phyloP scores from a whole-genome alignment of 768 basidiomycete species.

The Leccinum subgranulosum region DNA sequence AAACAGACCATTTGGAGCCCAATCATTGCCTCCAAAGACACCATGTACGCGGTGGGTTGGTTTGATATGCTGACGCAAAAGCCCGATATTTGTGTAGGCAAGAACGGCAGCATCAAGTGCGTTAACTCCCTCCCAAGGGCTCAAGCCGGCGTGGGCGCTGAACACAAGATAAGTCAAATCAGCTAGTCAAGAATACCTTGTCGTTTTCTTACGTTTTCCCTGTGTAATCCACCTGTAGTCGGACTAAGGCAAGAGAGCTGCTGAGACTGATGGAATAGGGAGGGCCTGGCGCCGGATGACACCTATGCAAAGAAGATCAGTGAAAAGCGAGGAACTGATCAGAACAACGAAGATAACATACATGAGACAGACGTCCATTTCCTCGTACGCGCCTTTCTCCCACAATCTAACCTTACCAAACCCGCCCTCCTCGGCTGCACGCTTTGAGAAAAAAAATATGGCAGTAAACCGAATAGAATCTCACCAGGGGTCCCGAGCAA shows the following conservation, averaged over 20 bases:
- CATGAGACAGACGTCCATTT: slow-evolving; percentile 79
- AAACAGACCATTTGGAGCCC: slow-evolving; percentile 66
- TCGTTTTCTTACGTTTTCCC: slow-evolving; percentile 61
- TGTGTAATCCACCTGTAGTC: slow-evolving; percentile 58
- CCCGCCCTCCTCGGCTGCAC: slow-evolving; percentile 72
- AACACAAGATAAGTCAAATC: not conserved
- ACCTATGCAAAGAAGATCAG: slow-evolving; percentile 42
- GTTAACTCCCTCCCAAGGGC: slow-evolving; percentile 84
- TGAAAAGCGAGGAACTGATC: not conserved
- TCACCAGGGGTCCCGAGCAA: slow-evolving; percentile 78
- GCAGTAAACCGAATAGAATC: not conserved
- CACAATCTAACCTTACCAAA: slow-evolving; percentile 67
- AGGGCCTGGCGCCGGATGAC: slow-evolving; percentile 79
- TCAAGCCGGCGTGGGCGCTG: slow-evolving; percentile 75
- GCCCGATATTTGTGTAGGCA: slow-evolving; percentile 76
- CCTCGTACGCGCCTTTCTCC: slow-evolving; percentile 68
- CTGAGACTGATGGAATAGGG: slow-evolving; percentile 63
- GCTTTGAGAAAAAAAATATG: not conserved
- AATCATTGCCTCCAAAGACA: slow-evolving; percentile 70
- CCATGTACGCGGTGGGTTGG: slow-evolving; percentile 81
- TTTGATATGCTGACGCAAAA: slow-evolving; percentile 76
- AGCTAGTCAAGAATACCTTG: not conserved
- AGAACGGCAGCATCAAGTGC: slow-evolving; percentile 86
- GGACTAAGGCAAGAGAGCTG: slow-evolving; percentile 60
- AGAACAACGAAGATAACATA: slow-evolving; percentile 24